Conservation (phyloP, 1,284 basidiomycete genomes). For the Flammula alnicola region DNA sequence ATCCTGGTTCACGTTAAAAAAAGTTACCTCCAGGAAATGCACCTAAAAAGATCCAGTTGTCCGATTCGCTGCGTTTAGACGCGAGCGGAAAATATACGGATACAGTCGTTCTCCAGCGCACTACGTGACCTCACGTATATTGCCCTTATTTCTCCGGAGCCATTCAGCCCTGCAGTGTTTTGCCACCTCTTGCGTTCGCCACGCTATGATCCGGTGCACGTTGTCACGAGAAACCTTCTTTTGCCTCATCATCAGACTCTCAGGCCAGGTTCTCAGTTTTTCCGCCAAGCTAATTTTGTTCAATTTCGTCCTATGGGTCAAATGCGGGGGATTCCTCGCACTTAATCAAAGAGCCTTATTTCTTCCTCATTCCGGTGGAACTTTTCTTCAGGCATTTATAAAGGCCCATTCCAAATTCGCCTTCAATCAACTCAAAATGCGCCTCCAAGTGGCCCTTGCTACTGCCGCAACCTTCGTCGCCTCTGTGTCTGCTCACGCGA, state of each 20-base stretch:
- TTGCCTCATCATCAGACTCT: not conserved
- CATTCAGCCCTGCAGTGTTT: slow-evolving; percentile 1
- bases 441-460: slow-evolving; percentile 28
- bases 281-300: slow-evolving; percentile 7
- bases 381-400: slow-evolving; percentile 2
- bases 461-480: slow-evolving; percentile 41
- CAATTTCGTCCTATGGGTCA: slow-evolving; percentile 2
- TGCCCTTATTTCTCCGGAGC: slow-evolving; percentile 8
- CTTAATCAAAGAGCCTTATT: slow-evolving; percentile 8
- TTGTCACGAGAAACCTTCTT: not conserved
- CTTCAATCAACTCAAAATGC: slow-evolving; percentile 25
- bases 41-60: too few relatives aligned
- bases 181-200: not conserved
- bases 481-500: slow-evolving; percentile 50
- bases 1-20: too few relatives aligned
- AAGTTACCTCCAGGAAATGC: too few relatives aligned
- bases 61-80: too few relatives aligned
- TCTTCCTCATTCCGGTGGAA: slow-evolving; percentile 7
- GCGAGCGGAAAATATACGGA: slow-evolving; percentile 12
- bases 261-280: not conserved
- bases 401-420: not conserved
- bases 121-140: slow-evolving; percentile 1
- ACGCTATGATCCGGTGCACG: not conserved
- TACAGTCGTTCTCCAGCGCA: not conserved
- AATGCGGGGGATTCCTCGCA: slow-evolving; percentile 9